phyloP scores from a whole-genome alignment of 169 alveolate species.

The Fabrea salina region DNA sequence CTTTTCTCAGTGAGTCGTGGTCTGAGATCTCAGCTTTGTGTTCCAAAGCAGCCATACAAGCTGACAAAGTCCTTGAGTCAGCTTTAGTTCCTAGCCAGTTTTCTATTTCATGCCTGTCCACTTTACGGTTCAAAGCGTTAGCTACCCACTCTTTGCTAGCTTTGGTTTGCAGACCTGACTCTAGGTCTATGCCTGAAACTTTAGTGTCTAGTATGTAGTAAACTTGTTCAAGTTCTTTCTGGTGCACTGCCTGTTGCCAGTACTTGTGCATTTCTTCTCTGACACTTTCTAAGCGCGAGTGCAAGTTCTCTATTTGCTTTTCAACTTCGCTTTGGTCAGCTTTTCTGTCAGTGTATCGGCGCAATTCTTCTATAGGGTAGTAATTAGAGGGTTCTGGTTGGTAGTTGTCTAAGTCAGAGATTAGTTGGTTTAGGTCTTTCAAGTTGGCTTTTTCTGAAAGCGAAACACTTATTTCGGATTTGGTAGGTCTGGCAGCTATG shows the following conservation, averaged over 20 bases:
- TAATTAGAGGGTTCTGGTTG: slow-evolving; percentile 44
- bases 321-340: slow-evolving; percentile 51
- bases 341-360: slow-evolving; percentile 51
- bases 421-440: slow-evolving; percentile 47
- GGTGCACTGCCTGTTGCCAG: slow-evolving; percentile 7
- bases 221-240: slow-evolving; percentile 27
- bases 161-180: not conserved
- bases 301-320: not conserved
- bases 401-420: slow-evolving; percentile 62
- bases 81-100: not conserved
- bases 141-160: not conserved
- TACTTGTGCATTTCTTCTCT: slow-evolving; percentile 6
- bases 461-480: slow-evolving; percentile 5
- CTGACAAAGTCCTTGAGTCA: not conserved
- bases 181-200: slow-evolving; percentile 5
- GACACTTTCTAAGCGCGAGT: slow-evolving; percentile 26
- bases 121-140: not conserved
- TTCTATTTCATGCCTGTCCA: not conserved
- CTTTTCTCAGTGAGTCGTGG: too few species aligned
- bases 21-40: not conserved
- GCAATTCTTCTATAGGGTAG: slow-evolving; percentile 54
- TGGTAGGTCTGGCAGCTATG: slow-evolving; percentile 6
- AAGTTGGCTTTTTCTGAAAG: slow-evolving; percentile 39
- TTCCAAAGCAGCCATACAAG: not conserved
- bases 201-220: slow-evolving; percentile 26